Evolutionary conservation across 1,139 yeast species (phyloP).

Genomic region (Meyerozyma athensensis): DNA sequence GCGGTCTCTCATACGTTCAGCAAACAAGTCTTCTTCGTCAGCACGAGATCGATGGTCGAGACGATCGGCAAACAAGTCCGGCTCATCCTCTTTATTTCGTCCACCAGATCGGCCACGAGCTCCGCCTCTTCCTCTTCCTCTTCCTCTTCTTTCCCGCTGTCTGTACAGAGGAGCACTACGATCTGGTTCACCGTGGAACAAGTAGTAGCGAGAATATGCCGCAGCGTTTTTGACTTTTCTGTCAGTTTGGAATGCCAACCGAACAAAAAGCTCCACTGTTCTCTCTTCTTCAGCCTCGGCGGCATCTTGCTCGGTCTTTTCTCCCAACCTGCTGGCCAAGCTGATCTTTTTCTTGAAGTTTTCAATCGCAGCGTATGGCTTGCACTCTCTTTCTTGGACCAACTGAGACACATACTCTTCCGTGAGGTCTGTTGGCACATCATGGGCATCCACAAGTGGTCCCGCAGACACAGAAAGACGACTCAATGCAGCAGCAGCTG

Average conservation of each 20-base stretch:
- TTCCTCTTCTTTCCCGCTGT: conserved; percentile 9
- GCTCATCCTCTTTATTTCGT: conserved; percentile 1
- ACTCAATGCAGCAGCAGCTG: conserved; percentile 37
- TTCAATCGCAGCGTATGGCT: conserved; percentile 34
- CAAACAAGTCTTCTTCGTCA: conserved; percentile 20
- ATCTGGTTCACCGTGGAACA: conserved; percentile 73
- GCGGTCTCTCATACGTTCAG: conserved; percentile 15
- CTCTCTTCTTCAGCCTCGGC: conserved; percentile 28
- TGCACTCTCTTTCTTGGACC: conserved; percentile 32
- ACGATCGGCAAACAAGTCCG: conserved; percentile 1
- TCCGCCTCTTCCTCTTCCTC: conserved; percentile 6
- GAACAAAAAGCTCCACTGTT: conserved; percentile 31
- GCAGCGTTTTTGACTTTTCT: conserved; percentile 56
- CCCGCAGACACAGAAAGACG: conserved; percentile 23
- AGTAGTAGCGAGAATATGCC: conserved; percentile 59
- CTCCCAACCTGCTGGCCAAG: conserved; percentile 28
- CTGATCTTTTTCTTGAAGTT: conserved; percentile 32
- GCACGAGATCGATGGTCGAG: conserved; percentile 11
- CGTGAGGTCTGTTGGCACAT: conserved; percentile 10
- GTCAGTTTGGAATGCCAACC: conserved; percentile 54
- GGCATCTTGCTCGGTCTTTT: conserved; percentile 14
- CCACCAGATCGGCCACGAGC: background rate
- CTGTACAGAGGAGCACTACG: conserved; percentile 17
- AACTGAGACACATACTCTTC: conserved; percentile 20
- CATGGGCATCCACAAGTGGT: conserved; percentile 11